Evolutionary conservation across 306 rosid species (phyloP).

Genomic region (Aeschynomene evenia): DNA sequence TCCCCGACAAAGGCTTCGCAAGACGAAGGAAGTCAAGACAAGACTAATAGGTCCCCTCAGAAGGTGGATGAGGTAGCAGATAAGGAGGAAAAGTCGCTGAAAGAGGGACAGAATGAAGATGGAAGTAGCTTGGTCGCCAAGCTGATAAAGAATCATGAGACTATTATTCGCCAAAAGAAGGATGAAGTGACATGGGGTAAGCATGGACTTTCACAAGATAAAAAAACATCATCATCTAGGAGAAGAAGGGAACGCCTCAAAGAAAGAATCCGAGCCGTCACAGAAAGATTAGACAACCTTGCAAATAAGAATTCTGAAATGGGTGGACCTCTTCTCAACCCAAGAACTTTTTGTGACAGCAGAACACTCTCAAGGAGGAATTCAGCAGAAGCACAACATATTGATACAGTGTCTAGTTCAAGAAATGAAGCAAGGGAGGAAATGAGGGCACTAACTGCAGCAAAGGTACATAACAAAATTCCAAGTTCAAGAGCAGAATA

Average conservation of each 20-base stretch:
- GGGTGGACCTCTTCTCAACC: constrained; percentile 13
- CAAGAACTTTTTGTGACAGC: not conserved
- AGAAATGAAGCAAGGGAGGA: constrained; percentile 32
- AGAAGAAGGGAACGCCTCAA: constrained; percentile 43
- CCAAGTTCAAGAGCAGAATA: constrained; percentile 29
- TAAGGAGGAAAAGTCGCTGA: not conserved
- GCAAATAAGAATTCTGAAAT: constrained; percentile 41
- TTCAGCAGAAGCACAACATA: constrained; percentile 6
- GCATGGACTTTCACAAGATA: constrained; percentile 42
- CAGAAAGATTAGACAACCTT: constrained; percentile 45
- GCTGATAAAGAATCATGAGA: constrained; percentile 67
- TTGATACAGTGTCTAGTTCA: not conserved
- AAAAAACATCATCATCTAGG: constrained; percentile 25
- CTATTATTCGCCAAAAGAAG: constrained; percentile 57
- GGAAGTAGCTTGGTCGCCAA: constrained; percentile 53
- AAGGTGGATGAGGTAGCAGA: constrained; percentile 24
- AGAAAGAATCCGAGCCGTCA: constrained; percentile 43
- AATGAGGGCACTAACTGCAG: constrained; percentile 23
- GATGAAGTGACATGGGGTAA: constrained; percentile 49
- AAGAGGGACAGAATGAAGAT: constrained; percentile 39
- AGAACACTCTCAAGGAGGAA: constrained; percentile 19
- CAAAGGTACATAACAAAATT: constrained; percentile 35
- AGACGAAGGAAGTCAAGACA: constrained; percentile 29
- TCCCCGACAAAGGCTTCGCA: constrained; percentile 33
- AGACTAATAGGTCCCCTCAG: not conserved